A percentile compares a stretch with the other conserved stretches of the same genome.
phyloP scores from a whole-genome alignment of 2,329 filamentous ascomycete genomes.

The Tolypocladium guangdongense region DNA sequence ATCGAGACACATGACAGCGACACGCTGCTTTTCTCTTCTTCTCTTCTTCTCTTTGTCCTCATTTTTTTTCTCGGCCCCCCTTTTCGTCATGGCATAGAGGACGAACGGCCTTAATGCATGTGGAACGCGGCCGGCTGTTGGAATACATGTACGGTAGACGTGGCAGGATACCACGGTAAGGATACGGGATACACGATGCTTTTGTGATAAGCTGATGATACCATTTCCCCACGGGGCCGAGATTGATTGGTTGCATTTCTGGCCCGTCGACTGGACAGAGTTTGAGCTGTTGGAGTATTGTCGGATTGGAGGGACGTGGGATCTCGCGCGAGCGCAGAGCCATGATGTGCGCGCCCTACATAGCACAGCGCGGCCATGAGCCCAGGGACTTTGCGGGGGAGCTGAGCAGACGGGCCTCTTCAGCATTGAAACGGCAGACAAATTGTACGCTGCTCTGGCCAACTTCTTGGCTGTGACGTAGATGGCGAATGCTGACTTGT shows the following conservation, averaged over 20 bases:
- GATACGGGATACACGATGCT: neutral
- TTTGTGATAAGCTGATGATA: neutral
- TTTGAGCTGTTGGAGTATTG: neutral
- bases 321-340: too few relatives aligned
- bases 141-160: neutral
- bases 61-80: neutral
- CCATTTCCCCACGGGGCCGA: neutral
- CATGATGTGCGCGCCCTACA: neutral
- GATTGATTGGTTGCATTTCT: neutral
- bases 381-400: neutral
- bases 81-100: neutral
- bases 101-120: neutral
- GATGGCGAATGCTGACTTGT: neutral
- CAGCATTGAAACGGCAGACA: neutral
- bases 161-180: neutral
- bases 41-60: neutral
- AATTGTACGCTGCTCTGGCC: neutral
- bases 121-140: neutral
- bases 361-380: neutral
- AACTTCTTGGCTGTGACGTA: neutral
- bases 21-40: neutral
- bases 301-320: neutral
- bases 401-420: neutral
- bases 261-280: neutral
- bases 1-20: neutral